Evolutionary conservation across 2,329 filamentous ascomycete genomes (phyloP), one percentile per base, ranked within the genome.

Genomic region (Fusarium zealandicum): DNA sequence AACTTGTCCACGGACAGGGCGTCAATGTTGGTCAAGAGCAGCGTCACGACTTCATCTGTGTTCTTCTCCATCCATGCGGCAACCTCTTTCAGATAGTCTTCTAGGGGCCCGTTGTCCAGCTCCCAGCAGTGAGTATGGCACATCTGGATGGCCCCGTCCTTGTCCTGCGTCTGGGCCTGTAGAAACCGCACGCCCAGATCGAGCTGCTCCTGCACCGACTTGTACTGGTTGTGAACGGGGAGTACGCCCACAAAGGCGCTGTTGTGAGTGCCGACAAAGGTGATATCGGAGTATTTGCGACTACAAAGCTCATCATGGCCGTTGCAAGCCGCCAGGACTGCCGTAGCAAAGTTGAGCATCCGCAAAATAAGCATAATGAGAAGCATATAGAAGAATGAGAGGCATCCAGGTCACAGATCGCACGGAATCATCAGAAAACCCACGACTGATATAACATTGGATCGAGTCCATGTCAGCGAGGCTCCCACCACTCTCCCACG

Each of bases 211-310:
- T 79, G 79, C 18, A 86, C 80, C 5, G 80, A 78, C 43, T 85
- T 76, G 57, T 83, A 81, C 67, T 90, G 87, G 70, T 88, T 87
- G 54, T 87, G 73, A 51, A 78, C 72, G 1, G 78, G 77, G 8
- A 79, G 64, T 43, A 76, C 61, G 33, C 87, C 84, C 33, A 87
- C 80, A 65, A 90, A 90, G 31, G 85, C 80, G 12, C 81, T 82
- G 73, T 90, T 81, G 73, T 90, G 88, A 6, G 87, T 79, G 18
- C 86, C 88, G 14, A 87, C 73, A 53, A 83, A 81, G n/a, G 82
- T 82, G 47, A 88, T 70, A 31, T 86, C 78, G 57, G 83, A 83
- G 73, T 88, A 89, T 35, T 70, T 72, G 32, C 82, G 80, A 40
- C 70, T 68, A 72, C 86, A 89, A 48, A 84, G 81, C 32, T 78